These are phyloP conservation scores for Nadsonia commutata DNA, from an alignment of 1,139 yeast species.

Conservation along the genomic window DNA sequence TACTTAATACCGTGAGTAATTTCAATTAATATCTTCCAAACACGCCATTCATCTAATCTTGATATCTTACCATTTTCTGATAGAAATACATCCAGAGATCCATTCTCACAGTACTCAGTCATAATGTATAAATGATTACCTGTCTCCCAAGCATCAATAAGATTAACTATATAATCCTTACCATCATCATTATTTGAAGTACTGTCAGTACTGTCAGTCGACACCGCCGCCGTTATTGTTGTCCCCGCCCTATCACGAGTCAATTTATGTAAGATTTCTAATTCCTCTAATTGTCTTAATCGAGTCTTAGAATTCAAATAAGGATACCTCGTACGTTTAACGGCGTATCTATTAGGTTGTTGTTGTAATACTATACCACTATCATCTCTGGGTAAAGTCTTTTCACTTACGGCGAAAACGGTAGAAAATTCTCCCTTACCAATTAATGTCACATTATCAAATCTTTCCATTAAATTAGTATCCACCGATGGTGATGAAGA, in stretches of 20 bases:
- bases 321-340: slow-evolving; percentile 61
- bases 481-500: slow-evolving; percentile 27
- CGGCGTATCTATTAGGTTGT: slow-evolving; percentile 40
- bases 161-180: slow-evolving; percentile 62
- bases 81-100: slow-evolving; percentile 68
- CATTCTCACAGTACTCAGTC: slow-evolving; percentile 94
- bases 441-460: slow-evolving; percentile 54
- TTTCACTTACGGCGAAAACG: slow-evolving; percentile 63
- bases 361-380: slow-evolving; percentile 8
- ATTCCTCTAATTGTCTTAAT: slow-evolving; percentile 40
- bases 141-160: slow-evolving; percentile 78
- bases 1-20: slow-evolving; percentile 61
- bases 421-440: slow-evolving; percentile 84
- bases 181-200: slow-evolving; percentile 48
- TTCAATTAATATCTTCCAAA: slow-evolving; percentile 90
- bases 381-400: slow-evolving; percentile 7
- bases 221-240: slow-evolving; percentile 7
- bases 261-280: slow-evolving; percentile 34
- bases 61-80: slow-evolving; percentile 68
- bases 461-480: slow-evolving; percentile 45
- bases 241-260: slow-evolving; percentile 23
- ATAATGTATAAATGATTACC: slow-evolving; percentile 67
- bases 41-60: slow-evolving; percentile 82
- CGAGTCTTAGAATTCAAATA: slow-evolving; percentile 38
- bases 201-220: too few species aligned